Evolutionary conservation across 1,139 yeast genomes (phyloP).

Genomic region (Hansenula lynferdii): DNA sequence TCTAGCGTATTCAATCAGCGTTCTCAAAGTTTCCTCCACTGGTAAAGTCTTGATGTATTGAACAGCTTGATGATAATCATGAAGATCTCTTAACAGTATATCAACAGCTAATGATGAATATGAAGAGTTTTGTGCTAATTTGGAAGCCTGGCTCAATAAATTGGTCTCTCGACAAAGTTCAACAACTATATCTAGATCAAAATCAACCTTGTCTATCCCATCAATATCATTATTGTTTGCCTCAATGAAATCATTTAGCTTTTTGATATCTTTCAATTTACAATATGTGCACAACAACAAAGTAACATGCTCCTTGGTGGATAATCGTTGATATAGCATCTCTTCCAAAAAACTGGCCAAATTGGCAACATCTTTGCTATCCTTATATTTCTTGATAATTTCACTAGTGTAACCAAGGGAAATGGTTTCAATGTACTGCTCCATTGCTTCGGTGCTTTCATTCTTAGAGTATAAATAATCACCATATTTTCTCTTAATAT

Average conservation of each 20-base stretch:
- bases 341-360: slow-evolving; percentile 62
- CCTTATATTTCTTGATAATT: slow-evolving; percentile 77
- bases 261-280: slow-evolving; percentile 60
- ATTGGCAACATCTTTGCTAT: slow-evolving; percentile 66
- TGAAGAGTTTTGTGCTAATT: slow-evolving; percentile 63
- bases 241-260: slow-evolving; percentile 55
- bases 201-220: slow-evolving; percentile 34
- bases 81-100: slow-evolving; percentile 63
- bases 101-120: slow-evolving; percentile 77
- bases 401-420: slow-evolving; percentile 62
- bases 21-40: slow-evolving; percentile 74
- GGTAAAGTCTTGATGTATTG: slow-evolving; percentile 64
- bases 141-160: slow-evolving; percentile 63
- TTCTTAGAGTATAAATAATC: slow-evolving; percentile 65
- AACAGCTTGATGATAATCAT: slow-evolving; percentile 60
- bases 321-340: slow-evolving; percentile 46
- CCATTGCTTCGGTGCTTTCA: slow-evolving; percentile 64
- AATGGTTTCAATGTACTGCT: slow-evolving; percentile 56
- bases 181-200: slow-evolving; percentile 70
- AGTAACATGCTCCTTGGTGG: slow-evolving; percentile 78
- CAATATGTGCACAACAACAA: slow-evolving; percentile 78
- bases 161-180: slow-evolving; percentile 76
- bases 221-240: slow-evolving; percentile 34
- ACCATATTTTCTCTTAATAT: slow-evolving; percentile 65
- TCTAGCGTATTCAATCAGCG: slow-evolving; percentile 66